phyloP scores from a whole-genome alignment of 495 filamentous ascomycete species.

The Aspergillus nanangensis region DNA sequence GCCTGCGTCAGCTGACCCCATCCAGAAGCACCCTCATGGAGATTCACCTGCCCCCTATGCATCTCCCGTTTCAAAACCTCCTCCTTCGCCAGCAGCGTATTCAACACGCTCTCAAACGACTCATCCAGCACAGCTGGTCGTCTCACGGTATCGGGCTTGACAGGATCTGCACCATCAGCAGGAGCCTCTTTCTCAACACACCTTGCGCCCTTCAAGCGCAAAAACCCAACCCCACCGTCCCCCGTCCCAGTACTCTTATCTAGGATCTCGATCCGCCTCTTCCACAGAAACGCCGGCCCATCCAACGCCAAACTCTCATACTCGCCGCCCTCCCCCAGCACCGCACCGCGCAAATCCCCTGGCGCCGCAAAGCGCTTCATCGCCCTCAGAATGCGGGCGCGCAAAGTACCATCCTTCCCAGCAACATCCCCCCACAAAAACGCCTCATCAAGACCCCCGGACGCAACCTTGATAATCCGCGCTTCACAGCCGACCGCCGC shows the following conservation, averaged over 20 bases:
- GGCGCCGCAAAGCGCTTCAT: slow-evolving; percentile 64
- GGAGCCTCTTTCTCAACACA: slow-evolving; percentile 47
- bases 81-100: slow-evolving; percentile 12
- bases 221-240: slow-evolving; percentile 67
- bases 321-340: slow-evolving; percentile 91
- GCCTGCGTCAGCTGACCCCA: slow-evolving; percentile 12
- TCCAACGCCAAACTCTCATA: slow-evolving; percentile 90
- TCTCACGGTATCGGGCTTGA: slow-evolving; percentile 34
- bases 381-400: slow-evolving; percentile 51
- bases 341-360: slow-evolving; percentile 53
- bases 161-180: slow-evolving; percentile 18
- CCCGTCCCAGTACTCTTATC: slow-evolving; percentile 52
- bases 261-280: slow-evolving; percentile 61
- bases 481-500: slow-evolving; percentile 69
- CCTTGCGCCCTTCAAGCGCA: slow-evolving; percentile 54
- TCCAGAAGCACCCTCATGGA: slow-evolving; percentile 10
- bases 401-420: slow-evolving; percentile 38
- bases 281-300: slow-evolving; percentile 70
- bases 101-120: slow-evolving; percentile 29
- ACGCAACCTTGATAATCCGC: slow-evolving; percentile 90
- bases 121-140: slow-evolving; percentile 43
- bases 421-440: slow-evolving; percentile 81
- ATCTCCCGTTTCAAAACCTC: neutral
- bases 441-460: slow-evolving; percentile 75
- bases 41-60: neutral